Base-by-base conservation (phyloP, 441 rosid species). In the Cnidoscolus chayamansa region DNA sequence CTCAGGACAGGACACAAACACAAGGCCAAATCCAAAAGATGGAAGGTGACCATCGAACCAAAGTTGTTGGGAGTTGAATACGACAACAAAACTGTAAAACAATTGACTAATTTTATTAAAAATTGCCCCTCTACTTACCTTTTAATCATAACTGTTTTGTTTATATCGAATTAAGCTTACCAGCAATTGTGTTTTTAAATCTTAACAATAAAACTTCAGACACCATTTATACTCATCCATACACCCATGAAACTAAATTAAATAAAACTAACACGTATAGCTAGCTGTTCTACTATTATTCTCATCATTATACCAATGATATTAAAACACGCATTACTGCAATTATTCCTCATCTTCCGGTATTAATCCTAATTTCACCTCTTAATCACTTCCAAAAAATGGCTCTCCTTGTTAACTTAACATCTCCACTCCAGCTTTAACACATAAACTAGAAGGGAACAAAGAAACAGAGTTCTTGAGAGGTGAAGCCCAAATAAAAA, bases 341-440 rank as follows among this genome's bases (percentile, higher is more conserved):
- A 56, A 56, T 20, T 56, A 56, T 74, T 67, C 76, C 68, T 80
- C 10, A 45, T 68, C 76, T 76, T 80, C 70, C 48, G 32, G 17
- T 10, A 54, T 37, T 16, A 1, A 10, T 8, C 7, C 17, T 50
- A 13, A 2, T 51, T 30, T 16, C 16, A 12, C 60, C 17, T 7
- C 10, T 11, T n/a, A 65, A 47, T 65, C 7, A 16, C 68, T 54
- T 15, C 16, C 45, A 68, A 2, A 56, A 25, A 71, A 48, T 59
- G 16, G 47, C 30, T 40, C 19, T 56, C n/a, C 7, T 25, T 1
- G 10, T 55, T 2, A 49, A 31, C 7, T 59, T 31, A 56, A 25
- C 16, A 20, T 59, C 65, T 58, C 30, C 32, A 16, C 0, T 45
- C 9, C 31, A 17, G 31, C 57, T 31, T 45, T 49, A 63, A 60